phyloP scores from a whole-genome alignment of 2,329 filamentous ascomycete genomes.

The Juglanconis sp. region DNA sequence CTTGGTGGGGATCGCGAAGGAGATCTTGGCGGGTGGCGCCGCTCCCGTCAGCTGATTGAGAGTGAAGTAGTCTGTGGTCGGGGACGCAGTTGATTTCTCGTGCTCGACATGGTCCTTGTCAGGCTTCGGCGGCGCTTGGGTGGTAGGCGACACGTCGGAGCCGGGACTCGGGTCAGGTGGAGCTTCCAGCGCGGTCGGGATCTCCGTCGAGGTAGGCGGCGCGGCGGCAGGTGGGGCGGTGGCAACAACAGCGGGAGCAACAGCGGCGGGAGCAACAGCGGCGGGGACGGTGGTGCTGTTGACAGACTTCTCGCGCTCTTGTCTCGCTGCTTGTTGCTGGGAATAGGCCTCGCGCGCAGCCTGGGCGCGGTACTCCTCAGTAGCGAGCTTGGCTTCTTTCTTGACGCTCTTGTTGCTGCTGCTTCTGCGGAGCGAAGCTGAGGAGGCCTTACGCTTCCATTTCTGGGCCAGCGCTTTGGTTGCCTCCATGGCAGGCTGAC shows the following conservation, averaged over 20 bases:
- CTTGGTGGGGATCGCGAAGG: conserved; percentile 15
- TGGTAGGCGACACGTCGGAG: conserved; percentile 42
- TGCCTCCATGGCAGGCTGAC: conserved; percentile 17
- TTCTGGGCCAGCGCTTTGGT: conserved; percentile 18
- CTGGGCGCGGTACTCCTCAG: neutral
- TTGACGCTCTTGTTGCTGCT: neutral
- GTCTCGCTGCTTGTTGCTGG: neutral
- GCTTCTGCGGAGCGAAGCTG: conserved; percentile 4
- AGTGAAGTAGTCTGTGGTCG: conserved; percentile 13
- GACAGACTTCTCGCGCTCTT: neutral
- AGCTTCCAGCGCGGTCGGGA: conserved; percentile 20
- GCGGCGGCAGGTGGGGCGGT: neutral
- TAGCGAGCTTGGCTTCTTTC: neutral
- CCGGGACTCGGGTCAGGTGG: conserved; percentile 31
- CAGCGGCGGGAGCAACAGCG: neutral
- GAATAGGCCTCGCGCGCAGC: neutral
- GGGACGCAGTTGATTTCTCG: neutral
- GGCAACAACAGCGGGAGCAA: neutral
- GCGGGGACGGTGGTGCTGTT: neutral
- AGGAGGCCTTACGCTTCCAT: conserved; percentile 14
- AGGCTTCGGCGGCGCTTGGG: conserved; percentile 24
- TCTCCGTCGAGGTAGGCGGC: conserved; percentile 18
- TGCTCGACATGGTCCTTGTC: conserved; percentile 22
- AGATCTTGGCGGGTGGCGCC: conserved; percentile 9
- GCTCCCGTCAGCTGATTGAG: neutral